Evolutionary conservation across 1,139 yeast species (phyloP).

Genomic region (Meyerozyma sp.): DNA sequence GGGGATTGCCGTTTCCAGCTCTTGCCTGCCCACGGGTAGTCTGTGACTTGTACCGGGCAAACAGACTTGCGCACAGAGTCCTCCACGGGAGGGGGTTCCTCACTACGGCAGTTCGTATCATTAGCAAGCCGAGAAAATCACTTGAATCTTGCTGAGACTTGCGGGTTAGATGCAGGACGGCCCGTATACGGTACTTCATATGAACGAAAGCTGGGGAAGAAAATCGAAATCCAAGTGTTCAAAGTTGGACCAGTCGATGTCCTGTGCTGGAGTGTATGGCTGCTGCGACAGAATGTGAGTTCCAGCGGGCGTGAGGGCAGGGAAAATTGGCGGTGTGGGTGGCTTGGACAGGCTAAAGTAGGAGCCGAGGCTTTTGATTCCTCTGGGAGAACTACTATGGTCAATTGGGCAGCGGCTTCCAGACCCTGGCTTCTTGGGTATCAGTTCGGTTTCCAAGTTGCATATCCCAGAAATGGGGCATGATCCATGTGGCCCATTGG

Average conservation of each 20-base stretch:
- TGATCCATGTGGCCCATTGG: conserved; percentile 5
- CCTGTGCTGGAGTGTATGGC: neutral
- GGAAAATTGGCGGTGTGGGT: neutral
- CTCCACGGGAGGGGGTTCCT: neutral
- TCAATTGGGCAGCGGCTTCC: conserved; percentile 16
- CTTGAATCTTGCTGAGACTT: no score
- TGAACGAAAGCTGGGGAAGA: neutral
- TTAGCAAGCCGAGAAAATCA: neutral
- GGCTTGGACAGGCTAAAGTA: neutral
- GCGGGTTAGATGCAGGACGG: no score
- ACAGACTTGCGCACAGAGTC: neutral
- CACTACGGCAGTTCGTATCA: neutral
- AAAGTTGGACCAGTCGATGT: neutral
- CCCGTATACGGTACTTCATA: neutral
- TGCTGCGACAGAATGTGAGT: neutral
- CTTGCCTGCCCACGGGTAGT: neutral
- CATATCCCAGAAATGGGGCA: neutral
- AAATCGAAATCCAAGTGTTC: neutral
- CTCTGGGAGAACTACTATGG: conserved; percentile 5
- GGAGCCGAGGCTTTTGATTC: neutral
- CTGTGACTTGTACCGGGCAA: neutral
- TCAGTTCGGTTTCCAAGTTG: neutral
- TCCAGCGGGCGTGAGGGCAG: neutral
- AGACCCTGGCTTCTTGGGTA: conserved; percentile 3
- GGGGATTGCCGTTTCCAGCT: neutral